Base-by-base conservation (phyloP, 2,329 filamentous ascomycete species). In the Westerdykella ornata region DNA sequence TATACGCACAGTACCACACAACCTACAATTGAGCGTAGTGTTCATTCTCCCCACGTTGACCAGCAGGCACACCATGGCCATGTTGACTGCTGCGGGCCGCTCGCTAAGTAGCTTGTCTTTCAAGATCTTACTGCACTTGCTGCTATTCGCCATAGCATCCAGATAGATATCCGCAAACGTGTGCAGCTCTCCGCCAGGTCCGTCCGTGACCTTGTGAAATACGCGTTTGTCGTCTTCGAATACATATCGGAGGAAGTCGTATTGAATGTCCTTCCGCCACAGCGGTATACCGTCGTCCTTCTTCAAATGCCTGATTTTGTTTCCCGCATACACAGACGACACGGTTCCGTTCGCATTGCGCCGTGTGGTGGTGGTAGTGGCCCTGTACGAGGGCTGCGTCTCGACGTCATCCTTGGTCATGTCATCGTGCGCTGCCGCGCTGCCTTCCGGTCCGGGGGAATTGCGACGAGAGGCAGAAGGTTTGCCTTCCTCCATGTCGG, bases 41-140 rank as follows among this genome's bases (percentile, higher is more conserved):
- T 98, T 98, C 92, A 98, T 98, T 49, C 92, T 78, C 44, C 92
- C 92, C 49, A 98, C 86, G 60, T 98, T 98, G 64, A 98, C 92
- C 56, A 98, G 72, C 51, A 98, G 72, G 68, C 92, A 98, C 44
- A 98, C 90, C 92, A 98, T 98, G 39, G 92, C 92, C 92, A 98
- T 98, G 60, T 88, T 90, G 65, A 95, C 88, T 28, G 90, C 92
- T 16, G 89, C 89, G 50, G 88, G 83, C 58, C 87, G 82, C 64
- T 98, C 92, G 53, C 84, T 92, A 58, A 95, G 76, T 50, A 98
- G 76, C 72, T 98, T 97, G 68, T 98, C 92, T 66, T 94, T 88
- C 49, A 98, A 75, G 37, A 98, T 92, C 70, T 97, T 97, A 75
- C 92, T 97, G 19, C 90, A 97, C 74, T 98, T 98, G 75, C 88